Evolutionary conservation across 2,329 filamentous ascomycete genomes (phyloP), one percentile per base, ranked within the genome.

Genomic region (Achaetomium macrosporum): DNA sequence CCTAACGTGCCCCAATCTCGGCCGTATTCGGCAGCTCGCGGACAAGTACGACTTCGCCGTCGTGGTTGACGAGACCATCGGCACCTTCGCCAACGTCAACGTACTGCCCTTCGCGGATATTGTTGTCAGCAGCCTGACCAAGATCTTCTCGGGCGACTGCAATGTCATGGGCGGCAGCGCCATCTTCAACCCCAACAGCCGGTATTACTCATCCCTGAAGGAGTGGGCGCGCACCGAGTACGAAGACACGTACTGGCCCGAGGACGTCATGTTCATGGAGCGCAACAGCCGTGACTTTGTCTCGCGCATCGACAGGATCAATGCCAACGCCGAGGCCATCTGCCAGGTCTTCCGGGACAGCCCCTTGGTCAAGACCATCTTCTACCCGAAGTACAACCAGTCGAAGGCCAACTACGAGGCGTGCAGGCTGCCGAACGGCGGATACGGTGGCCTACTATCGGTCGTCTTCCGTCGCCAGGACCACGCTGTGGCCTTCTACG

Each of bases 81-180:
- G 92, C 61, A 99, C 93, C 52, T 96, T 96, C 67, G 84, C 95
- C 65, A 99, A 99, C 67, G 85, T 96, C 63, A 90, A 97, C 66
- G 89, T 99, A 4, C 78, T 99, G 5, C 89, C 87, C 2, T 87
- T 85, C 65, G 88, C 90, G 55, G 93, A 99, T 69, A 78, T 97
- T 15, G 88, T 97, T 5, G 92, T 96, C 52, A 96, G 89, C 74
- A 95, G 89, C 66, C 76, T 99, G 54, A 97, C 93, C 45, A 99
- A 99, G 69, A 87, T 97, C 50, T 99, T 99, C 72, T 95, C 90
- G 51, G 93, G 93, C 47, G 93, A 96, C 70, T 93, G 89, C 68
- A 97, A 99, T 68, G 93, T 99, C 60, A 97, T 97, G 92, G 93
- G 91, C 54, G 93, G 93, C 51, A 87, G 85, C 59, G 72, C 77